Percentiles rank a stretch among this genome's conserved stretches.
Conservation (phyloP, 495 filamentous ascomycete genomes). For the Neurospora sp. region DNA sequence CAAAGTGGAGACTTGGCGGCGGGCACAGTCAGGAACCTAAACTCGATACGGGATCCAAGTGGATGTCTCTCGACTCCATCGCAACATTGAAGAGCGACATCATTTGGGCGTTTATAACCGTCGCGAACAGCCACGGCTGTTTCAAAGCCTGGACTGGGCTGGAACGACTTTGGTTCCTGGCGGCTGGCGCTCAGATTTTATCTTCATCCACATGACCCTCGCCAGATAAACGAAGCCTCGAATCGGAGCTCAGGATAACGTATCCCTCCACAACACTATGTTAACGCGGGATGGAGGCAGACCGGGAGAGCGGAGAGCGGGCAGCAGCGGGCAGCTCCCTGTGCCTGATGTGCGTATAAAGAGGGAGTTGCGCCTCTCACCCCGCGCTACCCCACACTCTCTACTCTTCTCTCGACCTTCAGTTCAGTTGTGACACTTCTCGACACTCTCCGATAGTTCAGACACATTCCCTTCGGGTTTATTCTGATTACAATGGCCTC, state of each 20-base stretch:
- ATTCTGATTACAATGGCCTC: conserved; percentile 2
- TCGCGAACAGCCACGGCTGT: neutral
- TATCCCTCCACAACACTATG: neutral
- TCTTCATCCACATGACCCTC: neutral
- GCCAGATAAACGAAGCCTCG: neutral
- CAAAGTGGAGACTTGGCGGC: neutral
- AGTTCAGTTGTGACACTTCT: neutral
- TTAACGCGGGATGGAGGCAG: neutral
- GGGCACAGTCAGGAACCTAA: neutral
- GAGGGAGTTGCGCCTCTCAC: neutral
- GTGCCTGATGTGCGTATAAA: conserved; percentile 1
- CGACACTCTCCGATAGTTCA: neutral
- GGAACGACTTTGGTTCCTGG: neutral
- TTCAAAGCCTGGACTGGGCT: neutral
- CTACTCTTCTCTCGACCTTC: conserved; percentile 4
- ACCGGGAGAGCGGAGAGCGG: neutral
- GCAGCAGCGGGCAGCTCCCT: neutral
- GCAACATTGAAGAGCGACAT: neutral
- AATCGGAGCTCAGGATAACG: neutral
- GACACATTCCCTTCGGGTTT: neutral
- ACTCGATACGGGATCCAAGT: neutral
- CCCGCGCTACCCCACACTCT: conserved; percentile 1
- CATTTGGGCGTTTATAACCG: neutral
- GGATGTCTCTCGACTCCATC: neutral
- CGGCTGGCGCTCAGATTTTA: neutral